Conservation (phyloP, 2,329 filamentous ascomycete species). For the Penicillium concentricum region DNA sequence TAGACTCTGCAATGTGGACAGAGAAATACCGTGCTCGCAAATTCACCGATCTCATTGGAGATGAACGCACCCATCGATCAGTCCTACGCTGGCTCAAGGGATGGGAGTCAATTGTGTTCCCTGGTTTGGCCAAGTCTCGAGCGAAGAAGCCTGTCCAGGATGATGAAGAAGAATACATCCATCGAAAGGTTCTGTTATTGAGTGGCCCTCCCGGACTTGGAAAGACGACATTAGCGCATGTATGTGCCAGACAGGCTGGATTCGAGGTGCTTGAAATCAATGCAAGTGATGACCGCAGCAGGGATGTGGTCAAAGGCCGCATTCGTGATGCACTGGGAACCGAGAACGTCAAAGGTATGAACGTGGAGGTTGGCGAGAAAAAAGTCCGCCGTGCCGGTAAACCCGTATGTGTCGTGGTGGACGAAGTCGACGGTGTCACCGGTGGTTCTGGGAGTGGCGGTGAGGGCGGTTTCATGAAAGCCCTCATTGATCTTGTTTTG, state of each 20-base stretch:
- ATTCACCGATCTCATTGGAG: slow-evolving; percentile 91
- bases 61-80: slow-evolving; percentile 86
- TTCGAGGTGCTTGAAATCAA: slow-evolving; percentile 98
- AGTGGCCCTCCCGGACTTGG: slow-evolving; percentile 90
- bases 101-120: slow-evolving; percentile 93
- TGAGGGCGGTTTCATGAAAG: slow-evolving; percentile 93
- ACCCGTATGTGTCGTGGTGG: slow-evolving; percentile 89
- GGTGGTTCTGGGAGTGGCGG: slow-evolving; percentile 72
- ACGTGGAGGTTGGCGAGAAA: slow-evolving; percentile 46
- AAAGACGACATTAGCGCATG: slow-evolving; percentile 94
- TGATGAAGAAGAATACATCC: slow-evolving; percentile 68
- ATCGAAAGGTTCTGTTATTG: slow-evolving; percentile 84
- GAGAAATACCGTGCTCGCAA: slow-evolving; percentile 93
- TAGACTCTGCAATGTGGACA: slow-evolving; percentile 69
- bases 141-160: slow-evolving; percentile 46
- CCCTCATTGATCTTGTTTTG: slow-evolving; percentile 83
- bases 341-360: slow-evolving; percentile 78
- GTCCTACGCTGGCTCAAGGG: slow-evolving; percentile 91
- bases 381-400: slow-evolving; percentile 69
- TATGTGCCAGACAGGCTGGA: slow-evolving; percentile 90
- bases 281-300: slow-evolving; percentile 90
- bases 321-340: slow-evolving; percentile 92
- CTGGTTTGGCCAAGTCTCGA: slow-evolving; percentile 65
- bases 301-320: slow-evolving; percentile 82
- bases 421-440: slow-evolving; percentile 95